These are phyloP conservation scores for Zoysia japonica DNA, from an alignment of 176 grass and related monocot genomes.

Conservation along the genomic window DNA sequence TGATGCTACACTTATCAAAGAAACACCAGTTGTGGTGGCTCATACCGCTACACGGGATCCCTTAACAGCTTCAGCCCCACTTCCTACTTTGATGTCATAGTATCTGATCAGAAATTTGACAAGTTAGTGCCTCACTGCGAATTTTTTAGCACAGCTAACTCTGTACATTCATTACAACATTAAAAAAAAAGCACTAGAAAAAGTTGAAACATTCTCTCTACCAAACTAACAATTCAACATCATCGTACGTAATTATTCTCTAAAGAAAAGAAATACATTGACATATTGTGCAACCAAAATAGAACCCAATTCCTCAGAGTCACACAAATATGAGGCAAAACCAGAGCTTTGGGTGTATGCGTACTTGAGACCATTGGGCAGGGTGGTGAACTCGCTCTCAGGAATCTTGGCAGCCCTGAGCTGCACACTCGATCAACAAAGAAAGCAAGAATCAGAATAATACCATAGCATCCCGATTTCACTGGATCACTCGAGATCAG, in stretches of 20 bases:
- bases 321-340: not conserved
- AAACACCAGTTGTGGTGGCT: slow-evolving; percentile 8
- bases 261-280: not conserved
- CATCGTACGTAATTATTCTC: not conserved
- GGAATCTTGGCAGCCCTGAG: slow-evolving; percentile 82
- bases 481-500: not conserved
- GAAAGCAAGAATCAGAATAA: not conserved
- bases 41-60: slow-evolving; percentile 94
- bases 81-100: slow-evolving; percentile 89
- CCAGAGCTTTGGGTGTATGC: not conserved
- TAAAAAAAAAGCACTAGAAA: not conserved
- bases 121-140: slow-evolving; percentile 8
- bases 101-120: slow-evolving; percentile 56
- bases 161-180: not conserved
- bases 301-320: not conserved
- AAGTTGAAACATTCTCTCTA: not conserved
- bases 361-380: slow-evolving; percentile 93
- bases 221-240: not conserved
- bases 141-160: not conserved
- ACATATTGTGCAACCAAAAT: not conserved
- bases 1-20: not conserved
- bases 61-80: slow-evolving; percentile 75
- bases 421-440: slow-evolving; percentile 44
- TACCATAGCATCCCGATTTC: slow-evolving; percentile 1
- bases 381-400: slow-evolving; percentile 75